phyloP scores from a whole-genome alignment of 768 basidiomycete genomes.

The Pulveroboletus sp. region DNA sequence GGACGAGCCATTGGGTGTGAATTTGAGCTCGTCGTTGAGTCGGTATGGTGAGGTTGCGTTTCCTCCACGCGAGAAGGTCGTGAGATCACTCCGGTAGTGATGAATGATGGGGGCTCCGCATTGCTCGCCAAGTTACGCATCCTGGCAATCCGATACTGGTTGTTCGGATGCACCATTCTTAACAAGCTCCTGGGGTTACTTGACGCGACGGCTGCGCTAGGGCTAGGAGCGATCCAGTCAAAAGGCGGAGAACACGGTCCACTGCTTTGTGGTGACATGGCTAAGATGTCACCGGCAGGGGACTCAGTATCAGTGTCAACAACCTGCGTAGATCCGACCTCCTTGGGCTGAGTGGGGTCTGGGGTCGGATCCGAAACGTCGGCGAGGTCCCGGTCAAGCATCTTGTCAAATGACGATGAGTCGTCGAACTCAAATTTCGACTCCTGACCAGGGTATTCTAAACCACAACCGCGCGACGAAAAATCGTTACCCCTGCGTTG shows the following conservation, averaged over 20 bases:
- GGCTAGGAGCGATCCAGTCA: conserved; percentile 20
- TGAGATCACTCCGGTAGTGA: conserved; percentile 7
- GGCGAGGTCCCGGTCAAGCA: conserved; percentile 32
- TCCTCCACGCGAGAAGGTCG: conserved; percentile 20
- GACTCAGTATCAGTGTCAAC: conserved; percentile 1
- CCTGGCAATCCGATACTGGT: conserved; percentile 27
- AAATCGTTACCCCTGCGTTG: conserved; percentile 10
- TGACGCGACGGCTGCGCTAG: conserved; percentile 13
- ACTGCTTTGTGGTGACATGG: conserved; percentile 1
- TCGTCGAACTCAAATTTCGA: conserved; percentile 35
- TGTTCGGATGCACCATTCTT: conserved; percentile 31
- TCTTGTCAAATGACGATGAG: conserved; percentile 38
- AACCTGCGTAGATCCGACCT: conserved; percentile 5
- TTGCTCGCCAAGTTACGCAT: conserved; percentile 22
- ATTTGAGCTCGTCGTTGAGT: not conserved
- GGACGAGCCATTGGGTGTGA: not conserved
- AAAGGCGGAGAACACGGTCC: conserved; percentile 11
- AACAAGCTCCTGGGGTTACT: conserved; percentile 30
- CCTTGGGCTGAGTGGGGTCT: conserved; percentile 12
- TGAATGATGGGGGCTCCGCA: conserved; percentile 15
- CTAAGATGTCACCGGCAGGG: not conserved
- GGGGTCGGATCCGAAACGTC: conserved; percentile 22
- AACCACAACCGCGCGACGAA: conserved; percentile 6
- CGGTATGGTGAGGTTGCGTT: conserved; percentile 10
- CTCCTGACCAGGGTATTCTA: conserved; percentile 18